Base-by-base conservation (phyloP, 768 basidiomycete genomes). In the Lactifluus pinguis region DNA sequence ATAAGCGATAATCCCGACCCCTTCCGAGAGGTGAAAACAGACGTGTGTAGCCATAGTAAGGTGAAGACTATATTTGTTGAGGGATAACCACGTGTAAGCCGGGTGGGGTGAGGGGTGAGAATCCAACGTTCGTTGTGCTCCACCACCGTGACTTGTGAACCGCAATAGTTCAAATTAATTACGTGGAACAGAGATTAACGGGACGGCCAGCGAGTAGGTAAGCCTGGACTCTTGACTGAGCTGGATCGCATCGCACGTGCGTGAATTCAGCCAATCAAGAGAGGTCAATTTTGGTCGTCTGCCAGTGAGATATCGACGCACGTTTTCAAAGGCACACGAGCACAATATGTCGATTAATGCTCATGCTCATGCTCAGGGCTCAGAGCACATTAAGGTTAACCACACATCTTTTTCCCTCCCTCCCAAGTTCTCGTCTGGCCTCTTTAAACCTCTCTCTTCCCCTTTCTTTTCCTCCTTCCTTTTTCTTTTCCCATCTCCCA, bases 311-410 rank as follows among this genome's bases (percentile, higher is more conserved):
- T 30, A 6, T 10, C 11, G 14, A 42, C 61, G 57, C 45, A 66
- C 53, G 55, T 44, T 65, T 60, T 21, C 45, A 19, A 44, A 34
- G 34, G 65, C 65, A 66, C 65, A 49, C 65, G 65, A 66, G 65
- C 63, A 56, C 50, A 61, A 55, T 47, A 36, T 38, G 38, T 13
- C 32, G 32, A 34, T 38, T 13, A 36, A 7, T 6, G 34, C 34
- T 36, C 38, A 38, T 34, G 36, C 30, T 32, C 32, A 34, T 49
- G 14, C 21, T 10, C 42, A 17, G 8, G 21, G 15, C 9, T 19
- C 36, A 17, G 36, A 49, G 25, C 57, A 39, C n/a, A n/a, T 7
- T 14, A 21, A 32, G 32, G 41, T 30, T 15, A 3, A 38, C 38
- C 38, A 38, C 29, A 15, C 32, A 54, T 54, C 53, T 54, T 44